Base-by-base conservation (phyloP, 1,284 basidiomycete genomes). In the Ustilago vetiveriae region DNA sequence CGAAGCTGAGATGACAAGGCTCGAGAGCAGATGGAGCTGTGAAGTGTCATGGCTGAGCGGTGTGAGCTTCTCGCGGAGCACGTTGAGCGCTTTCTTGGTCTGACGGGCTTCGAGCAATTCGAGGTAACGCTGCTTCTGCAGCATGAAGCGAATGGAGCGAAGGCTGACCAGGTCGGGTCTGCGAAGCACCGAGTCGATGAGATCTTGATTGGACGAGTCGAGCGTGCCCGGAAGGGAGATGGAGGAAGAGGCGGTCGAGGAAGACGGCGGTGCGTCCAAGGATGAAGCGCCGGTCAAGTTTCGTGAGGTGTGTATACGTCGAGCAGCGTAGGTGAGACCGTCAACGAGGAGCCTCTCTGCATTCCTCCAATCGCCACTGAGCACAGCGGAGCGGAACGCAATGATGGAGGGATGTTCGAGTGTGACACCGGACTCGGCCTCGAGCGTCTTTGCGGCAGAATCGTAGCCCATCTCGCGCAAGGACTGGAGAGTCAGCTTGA, bases 121-220 rank as follows among this genome's bases (percentile, higher is more conserved):
- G 38, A 98, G 86, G 82, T 97, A 98, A 84, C 96, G 94, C 86
- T 98, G 95, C 83, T 91, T 90, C 58, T 90, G 89, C 56, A 98
- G 90, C 67, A 94, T 85, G 83, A 95, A 96, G 66, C 86, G 89
- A 19, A 91, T 89, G 74, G 90, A 88, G 24, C 70, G 66, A 3
- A 76, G 50, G 23, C 70, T 64, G 38, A 55, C 56, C 2, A 56
- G 40, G 16, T 63, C 62, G 1, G 74, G 74, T 32, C 60, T 54
- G 19, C 74, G 66, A 19, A 78, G 51, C 11, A 74, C 76, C 16
- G 59, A 41, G 35, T 75, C 72, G 29, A 76, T 57, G 36, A 65
- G 53, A 11, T 65, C 59, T 16, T 57, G 44, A 22, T 37, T 54
- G 24, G 46, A 30, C 2, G 49, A 52, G 5, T 52, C 48, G 14